Evolutionary conservation across 306 rosid genomes (phyloP).

Genomic region (Gastrolobium villosum): DNA sequence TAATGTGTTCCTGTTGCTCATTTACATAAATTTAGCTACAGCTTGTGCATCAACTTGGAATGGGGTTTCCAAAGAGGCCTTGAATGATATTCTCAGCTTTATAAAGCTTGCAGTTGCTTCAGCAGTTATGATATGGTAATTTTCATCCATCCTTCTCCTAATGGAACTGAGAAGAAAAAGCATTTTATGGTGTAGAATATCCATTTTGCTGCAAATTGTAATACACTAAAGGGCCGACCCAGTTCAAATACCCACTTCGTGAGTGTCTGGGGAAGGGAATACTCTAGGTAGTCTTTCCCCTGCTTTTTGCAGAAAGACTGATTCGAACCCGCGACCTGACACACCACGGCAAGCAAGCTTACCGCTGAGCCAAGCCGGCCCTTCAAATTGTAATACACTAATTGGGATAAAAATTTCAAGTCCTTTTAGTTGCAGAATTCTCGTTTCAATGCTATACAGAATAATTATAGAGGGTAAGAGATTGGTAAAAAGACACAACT

Average conservation of each 20-base stretch:
- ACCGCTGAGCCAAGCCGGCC: no score
- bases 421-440: background rate
- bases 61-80: slow-evolving; percentile 66
- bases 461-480: slow-evolving; percentile 16
- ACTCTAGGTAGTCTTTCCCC: no score
- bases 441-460: slow-evolving; percentile 9
- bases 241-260: no score
- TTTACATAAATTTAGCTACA: slow-evolving; percentile 54
- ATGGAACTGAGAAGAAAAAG: background rate
- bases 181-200: background rate
- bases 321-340: no score
- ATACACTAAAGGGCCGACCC: no score
- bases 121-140: slow-evolving; percentile 71
- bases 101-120: slow-evolving; percentile 68
- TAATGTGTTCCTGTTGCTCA: slow-evolving; percentile 54
- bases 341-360: no score
- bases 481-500: slow-evolving; percentile 6
- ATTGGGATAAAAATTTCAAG: background rate
- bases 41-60: slow-evolving; percentile 64
- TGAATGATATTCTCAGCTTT: slow-evolving; percentile 58
- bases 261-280: no score
- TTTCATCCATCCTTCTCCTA: slow-evolving; percentile 4
- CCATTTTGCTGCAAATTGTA: background rate
- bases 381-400: background rate
- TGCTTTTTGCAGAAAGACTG: no score